These are phyloP conservation scores for Daldinia decipiens DNA, from an alignment of 495 filamentous ascomycete species.

Conservation along the genomic window DNA sequence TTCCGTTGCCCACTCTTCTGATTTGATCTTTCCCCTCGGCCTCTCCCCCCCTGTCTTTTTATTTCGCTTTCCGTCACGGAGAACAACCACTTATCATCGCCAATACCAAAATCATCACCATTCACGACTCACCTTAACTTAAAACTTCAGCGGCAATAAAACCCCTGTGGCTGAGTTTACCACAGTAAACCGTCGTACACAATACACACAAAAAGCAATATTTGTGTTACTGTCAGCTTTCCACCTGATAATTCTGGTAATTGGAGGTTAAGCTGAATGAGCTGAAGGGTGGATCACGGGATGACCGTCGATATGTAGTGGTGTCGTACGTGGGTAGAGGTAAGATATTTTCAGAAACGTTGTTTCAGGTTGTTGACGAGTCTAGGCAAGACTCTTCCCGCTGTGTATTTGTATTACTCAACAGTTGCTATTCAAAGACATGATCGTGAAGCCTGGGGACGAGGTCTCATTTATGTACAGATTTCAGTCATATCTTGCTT, in stretches of 20 bases:
- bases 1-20: slow-evolving; percentile 39
- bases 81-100: slow-evolving; percentile 19
- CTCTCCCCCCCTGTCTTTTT: not conserved
- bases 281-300: slow-evolving; percentile 42
- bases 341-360: slow-evolving; percentile 25
- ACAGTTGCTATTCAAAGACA: not conserved
- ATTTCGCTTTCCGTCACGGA: slow-evolving; percentile 31
- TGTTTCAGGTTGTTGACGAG: slow-evolving; percentile 28
- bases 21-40: slow-evolving; percentile 28
- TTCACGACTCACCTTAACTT: slow-evolving; percentile 34
- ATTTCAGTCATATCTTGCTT: slow-evolving; percentile 10
- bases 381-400: slow-evolving; percentile 28
- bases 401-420: slow-evolving; percentile 38
- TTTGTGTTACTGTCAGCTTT: slow-evolving; percentile 14
- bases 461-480: slow-evolving; percentile 24
- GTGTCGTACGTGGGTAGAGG: slow-evolving; percentile 28
- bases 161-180: slow-evolving; percentile 11
- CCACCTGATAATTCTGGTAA: not conserved
- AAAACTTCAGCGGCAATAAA: slow-evolving; percentile 16
- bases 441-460: slow-evolving; percentile 25
- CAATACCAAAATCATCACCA: slow-evolving; percentile 8
- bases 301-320: slow-evolving; percentile 29
- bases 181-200: not conserved
- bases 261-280: slow-evolving; percentile 34
- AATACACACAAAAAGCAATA: not conserved